A percentile compares a stretch with the other conserved stretches of the same genome.
These are phyloP conservation scores for Fusarium verticillioides DNA, from an alignment of 2,329 filamentous ascomycete species.

Conservation along the genomic window DNA sequence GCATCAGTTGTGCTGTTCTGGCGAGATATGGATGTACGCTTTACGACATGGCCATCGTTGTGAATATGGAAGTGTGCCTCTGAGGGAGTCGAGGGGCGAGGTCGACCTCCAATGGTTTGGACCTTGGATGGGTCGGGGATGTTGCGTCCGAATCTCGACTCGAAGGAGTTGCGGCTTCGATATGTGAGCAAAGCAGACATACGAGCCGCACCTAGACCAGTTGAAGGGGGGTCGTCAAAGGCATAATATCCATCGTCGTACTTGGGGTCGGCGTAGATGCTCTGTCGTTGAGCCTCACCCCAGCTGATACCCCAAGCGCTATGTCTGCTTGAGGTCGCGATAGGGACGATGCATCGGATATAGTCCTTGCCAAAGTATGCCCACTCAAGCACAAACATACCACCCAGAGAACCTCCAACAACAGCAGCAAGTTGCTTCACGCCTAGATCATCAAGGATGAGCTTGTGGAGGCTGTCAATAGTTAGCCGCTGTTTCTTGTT, in stretches of 20 bases:
- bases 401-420: conserved; percentile 85
- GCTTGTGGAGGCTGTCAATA: conserved; percentile 73
- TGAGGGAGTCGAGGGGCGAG: conserved; percentile 69
- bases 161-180: conserved; percentile 95
- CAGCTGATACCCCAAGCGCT: conserved; percentile 93
- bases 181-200: conserved; percentile 98
- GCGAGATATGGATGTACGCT: conserved; percentile 62
- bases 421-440: conserved; percentile 82
- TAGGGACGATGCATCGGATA: conserved; percentile 82
- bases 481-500: conserved; percentile 24
- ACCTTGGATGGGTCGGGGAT: conserved; percentile 85
- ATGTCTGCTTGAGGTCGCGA: conserved; percentile 85
- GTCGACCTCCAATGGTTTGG: conserved; percentile 81
- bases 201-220: conserved; percentile 90
- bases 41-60: conserved; percentile 81
- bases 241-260: conserved; percentile 97
- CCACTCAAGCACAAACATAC: conserved; percentile 92
- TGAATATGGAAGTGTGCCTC: conserved; percentile 84
- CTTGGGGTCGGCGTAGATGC: conserved; percentile 97
- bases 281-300: conserved; percentile 89
- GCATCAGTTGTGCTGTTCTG: conserved; percentile 53
- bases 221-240: conserved; percentile 85
- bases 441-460: conserved; percentile 82
- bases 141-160: conserved; percentile 93
- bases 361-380: conserved; percentile 91